Evolutionary conservation across 306 rosid genomes (phyloP), one percentile per base, ranked within the genome.

Genomic region (Ormosia emarginata): DNA sequence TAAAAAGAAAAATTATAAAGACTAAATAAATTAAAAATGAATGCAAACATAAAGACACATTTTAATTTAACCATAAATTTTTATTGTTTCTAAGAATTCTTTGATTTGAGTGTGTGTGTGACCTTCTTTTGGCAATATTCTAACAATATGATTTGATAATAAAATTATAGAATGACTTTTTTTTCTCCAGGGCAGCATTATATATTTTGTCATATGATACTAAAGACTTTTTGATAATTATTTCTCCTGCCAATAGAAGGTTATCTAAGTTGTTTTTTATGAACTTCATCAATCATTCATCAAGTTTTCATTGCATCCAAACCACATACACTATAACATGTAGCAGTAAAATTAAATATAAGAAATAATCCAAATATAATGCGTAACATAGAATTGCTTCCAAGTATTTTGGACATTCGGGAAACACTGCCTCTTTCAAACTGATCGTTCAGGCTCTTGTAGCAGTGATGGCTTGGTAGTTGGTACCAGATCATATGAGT

Each of bases 321-420:
- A 12, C 57, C 32, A 66, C 32, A 63, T 5, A 61, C 4, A 10
- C 40, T 34, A 61, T 11, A 0, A 33, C 7, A 33, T 62, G 29
- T 34, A 8, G 14, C 73, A 8, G 46, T 7, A 39, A 37, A 49
- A 40, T 33, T 14, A 34, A 67, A 32, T 15, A n/a, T 30, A 56
- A 39, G 13, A 78, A 61, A 8, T 61, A 75, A 59, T 57, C 9
- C 4, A 32, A 65, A 12, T 1, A 33, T 32, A 63, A 63, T 33
- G 34, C 18, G 29, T 43, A 33, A 40, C n/a, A 55, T 41, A 67
- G 56, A 78, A 67, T 53, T 68, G 69, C 69, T 79, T 79, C 67
- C 83, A 71, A 59, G 71, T 17, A 58, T 6, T 70, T 33, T 57
- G 59, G 53, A 50, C 67, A 67, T 64, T 65, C 59, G 46, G 74